Evolutionary conservation across 1,284 basidiomycete species (phyloP), one percentile per base, ranked within the genome.

Genomic region (Ceratobasidium sp.): DNA sequence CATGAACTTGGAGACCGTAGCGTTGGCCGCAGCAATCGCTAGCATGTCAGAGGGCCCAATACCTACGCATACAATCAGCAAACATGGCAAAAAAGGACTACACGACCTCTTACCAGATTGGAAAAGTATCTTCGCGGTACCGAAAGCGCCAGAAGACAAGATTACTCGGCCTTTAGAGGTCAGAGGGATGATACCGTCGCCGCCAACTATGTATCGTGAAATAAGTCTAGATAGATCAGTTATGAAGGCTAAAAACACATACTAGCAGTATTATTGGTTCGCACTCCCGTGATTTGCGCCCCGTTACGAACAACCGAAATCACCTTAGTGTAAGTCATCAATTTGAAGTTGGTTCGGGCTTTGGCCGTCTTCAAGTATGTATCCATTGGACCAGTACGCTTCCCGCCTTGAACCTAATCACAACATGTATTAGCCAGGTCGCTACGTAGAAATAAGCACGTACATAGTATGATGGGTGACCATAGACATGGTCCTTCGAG

Each of bases 31-130:
- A 13, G 90, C 90, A 26, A 90, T 77, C 66, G 85, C 84, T 81
- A 92, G 85, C 90, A 89, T 89, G 81, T 92, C 91, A 0, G 85
- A 84, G 0, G 91, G 91, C 12, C 91, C 91, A 78, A 92, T 91
- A 40, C 56, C 60, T 72, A 28, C 15, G 23, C 12, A 40, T n/a
- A 15, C 12, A 28, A 46, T 51, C n/a, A 72, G 56, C 33, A 46
- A 44, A 53, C 3, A 18, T 23, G 13, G 64, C 23, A 46, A 44
- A n/a, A n/a, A 18, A 6, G 51, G 6, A n/a, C 13, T n/a, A 20
- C 6, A 20, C 13, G 13, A 18, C 3, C 42, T 3, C 15, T 28
- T 42, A 68, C 91, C 91, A 80, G 88, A 89, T 77, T 88, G 87
- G 87, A 90, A 91, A n/a, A 92, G 86, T 77, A 91, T 87, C 58